Evolutionary conservation across 352 stramenopile species (phyloP), one percentile per base, ranked within the genome.

Genomic region (Aphanomyces cochlioides): DNA sequence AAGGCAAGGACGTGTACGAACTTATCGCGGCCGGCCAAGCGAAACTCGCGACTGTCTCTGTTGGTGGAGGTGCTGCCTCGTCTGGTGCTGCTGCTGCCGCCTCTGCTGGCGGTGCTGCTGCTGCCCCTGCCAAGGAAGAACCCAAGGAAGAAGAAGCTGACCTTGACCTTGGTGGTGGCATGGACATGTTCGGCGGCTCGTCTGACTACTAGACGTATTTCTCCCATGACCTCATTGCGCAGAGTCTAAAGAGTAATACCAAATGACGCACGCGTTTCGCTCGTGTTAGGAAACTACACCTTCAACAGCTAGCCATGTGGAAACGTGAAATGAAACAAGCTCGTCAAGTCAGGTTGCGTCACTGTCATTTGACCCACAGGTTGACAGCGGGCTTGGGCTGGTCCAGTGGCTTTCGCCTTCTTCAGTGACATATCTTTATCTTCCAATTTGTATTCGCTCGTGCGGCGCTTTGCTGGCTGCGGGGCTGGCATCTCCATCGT

Each of bases 181-280:
- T 96, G 88, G 87, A 93, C 80, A 96, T 96, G 88, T 96, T 96
- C 79, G 88, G 85, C 73, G 88, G 79, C 74, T 82, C 85, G 60
- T 83, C 81, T 54, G 88, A 96, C 83, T 94, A 96, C 79, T 96
- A 96, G 88, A 61, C 28, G 54, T 41, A 12, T 12, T 41, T 13
- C 54, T 43, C 37, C 54, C 12, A n/a, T 10, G 54, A 40, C 17
- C 54, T 40, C 7, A 12, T 34, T 19, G 50, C 37, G 54, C 28
- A 19, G 34, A 61, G 54, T 61, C 10, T 50, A 61, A 61, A 28
- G 21, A 61, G 15, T 61, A 61, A 61, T 61, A 61, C 21, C 28
- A 61, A 45, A 37, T 61, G 54, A 61, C 54, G 54, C 54, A 43
- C 50, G 43, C 19, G 28, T 28, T 28, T 28, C 28, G 28, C 28